Base-by-base conservation (phyloP, 345 rosid species). In the Hibiscus tridactylites region DNA sequence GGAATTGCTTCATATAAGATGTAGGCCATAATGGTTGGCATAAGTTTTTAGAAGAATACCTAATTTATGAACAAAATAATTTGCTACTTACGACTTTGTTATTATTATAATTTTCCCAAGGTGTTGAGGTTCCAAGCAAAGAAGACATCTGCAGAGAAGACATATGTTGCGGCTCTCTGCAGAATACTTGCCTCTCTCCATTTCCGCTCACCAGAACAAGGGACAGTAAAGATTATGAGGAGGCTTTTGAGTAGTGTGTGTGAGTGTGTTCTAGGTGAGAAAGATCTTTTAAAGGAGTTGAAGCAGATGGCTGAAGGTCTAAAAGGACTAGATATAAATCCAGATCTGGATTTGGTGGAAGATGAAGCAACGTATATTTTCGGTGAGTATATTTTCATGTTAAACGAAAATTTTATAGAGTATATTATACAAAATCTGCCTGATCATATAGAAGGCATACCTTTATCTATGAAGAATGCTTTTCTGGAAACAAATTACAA, bases 121-220 rank as follows among this genome's bases (percentile, higher is more conserved):
- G 89, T 88, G 72, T 73, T 78, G 71, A 83, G 90, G 78, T 89
- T 89, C 77, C 78, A 79, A 49, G 82, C 44, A 10, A 95, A 90
- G 83, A 95, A 86, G 83, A 85, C 90, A 50, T 61, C 98, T 28
- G 96, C 96, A 13, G 98, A 90, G 88, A 90, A 76, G 84, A 76
- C 98, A 71, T 95, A 90, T 73, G 73, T 84, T 24, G 64, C 85
- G 4, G 93, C 98, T 47, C 83, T 95, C 5, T 83, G 88, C 74
- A 90, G 86, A 82, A 75, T 83, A 74, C 91, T 95, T 60, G 88
- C 71, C 29, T 59, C 82, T 71, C 84, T 95, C 71, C 81, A 83
- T 73, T 87, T 92, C 77, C 81, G 73, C 46, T 49, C 75, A 70
- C 79, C 88, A 57, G 91, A 90, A 67, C 90, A 86, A 86, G 84